Percentiles rank a stretch among this genome's conserved stretches.
Conservation (phyloP, 2,329 filamentous ascomycete species). For the Didymella pomorum region DNA sequence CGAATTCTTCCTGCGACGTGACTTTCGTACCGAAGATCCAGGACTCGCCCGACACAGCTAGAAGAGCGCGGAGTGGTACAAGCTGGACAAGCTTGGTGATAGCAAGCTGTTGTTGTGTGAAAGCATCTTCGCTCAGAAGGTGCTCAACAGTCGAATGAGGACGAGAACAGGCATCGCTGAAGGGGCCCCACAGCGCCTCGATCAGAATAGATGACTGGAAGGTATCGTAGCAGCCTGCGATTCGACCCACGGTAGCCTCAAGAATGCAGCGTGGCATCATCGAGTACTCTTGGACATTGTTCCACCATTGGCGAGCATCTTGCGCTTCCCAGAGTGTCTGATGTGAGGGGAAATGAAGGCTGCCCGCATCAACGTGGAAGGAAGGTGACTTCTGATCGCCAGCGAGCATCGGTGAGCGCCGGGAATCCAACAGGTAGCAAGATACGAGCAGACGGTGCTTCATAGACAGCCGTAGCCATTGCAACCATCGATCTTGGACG, state of each 20-base stretch:
- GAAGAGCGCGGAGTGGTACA: slow-evolving; percentile 52
- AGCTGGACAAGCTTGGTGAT: slow-evolving; percentile 50
- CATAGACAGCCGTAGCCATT: slow-evolving; percentile 44
- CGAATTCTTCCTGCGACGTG: slow-evolving; percentile 43
- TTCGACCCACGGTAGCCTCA: slow-evolving; percentile 28
- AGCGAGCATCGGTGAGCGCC: slow-evolving; percentile 47
- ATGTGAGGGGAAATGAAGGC: slow-evolving; percentile 51
- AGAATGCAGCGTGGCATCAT: slow-evolving; percentile 36
- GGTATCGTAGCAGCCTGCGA: slow-evolving; percentile 27
- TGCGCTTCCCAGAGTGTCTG: slow-evolving; percentile 50
- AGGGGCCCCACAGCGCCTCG: slow-evolving; percentile 40
- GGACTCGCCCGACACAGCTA: slow-evolving; percentile 55
- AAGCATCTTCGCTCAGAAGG: slow-evolving; percentile 34
- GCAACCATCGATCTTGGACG: slow-evolving; percentile 40
- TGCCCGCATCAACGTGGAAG: slow-evolving; percentile 28
- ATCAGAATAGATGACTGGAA: slow-evolving; percentile 53
- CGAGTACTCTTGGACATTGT: slow-evolving; percentile 30
- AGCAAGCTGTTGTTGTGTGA: slow-evolving; percentile 42
- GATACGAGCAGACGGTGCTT: slow-evolving; percentile 51
- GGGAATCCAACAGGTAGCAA: slow-evolving; percentile 54
- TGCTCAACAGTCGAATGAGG: slow-evolving; percentile 31
- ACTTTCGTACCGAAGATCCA: slow-evolving; percentile 57
- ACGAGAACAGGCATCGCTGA: slow-evolving; percentile 27
- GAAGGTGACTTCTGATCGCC: slow-evolving; percentile 31
- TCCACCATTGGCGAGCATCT: slow-evolving; percentile 33